A percentile compares a stretch with the other conserved stretches of the same genome.
phyloP scores from a whole-genome alignment of 2,329 filamentous ascomycete species.

The Penicillium sp. region DNA sequence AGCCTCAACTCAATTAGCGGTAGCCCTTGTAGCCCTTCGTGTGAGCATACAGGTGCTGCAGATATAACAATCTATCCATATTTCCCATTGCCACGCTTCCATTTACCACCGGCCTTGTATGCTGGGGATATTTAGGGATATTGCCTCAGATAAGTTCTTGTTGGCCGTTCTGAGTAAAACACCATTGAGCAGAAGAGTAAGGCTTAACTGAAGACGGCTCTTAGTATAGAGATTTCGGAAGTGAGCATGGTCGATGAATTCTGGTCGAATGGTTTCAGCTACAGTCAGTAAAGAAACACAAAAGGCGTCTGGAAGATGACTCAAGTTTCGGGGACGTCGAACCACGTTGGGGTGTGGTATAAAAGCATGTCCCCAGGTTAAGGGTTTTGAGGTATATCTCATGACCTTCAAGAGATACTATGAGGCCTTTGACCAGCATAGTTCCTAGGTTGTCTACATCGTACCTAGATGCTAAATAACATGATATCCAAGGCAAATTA shows the following conservation, averaged over 20 bases:
- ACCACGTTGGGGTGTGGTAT: not conserved
- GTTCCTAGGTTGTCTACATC: no score
- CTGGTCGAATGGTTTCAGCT: not conserved
- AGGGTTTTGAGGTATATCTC: no score
- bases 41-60: not conserved
- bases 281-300: constrained; percentile 10
- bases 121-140: not conserved
- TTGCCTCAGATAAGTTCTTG: not conserved
- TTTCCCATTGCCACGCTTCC: not conserved
- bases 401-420: no score
- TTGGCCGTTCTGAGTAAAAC: not conserved
- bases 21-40: not conserved
- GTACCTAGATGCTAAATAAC: no score
- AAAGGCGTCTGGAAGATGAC: not conserved
- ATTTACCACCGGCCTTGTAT: not conserved
- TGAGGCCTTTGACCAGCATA: no score
- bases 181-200: not conserved
- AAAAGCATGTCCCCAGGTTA: not conserved
- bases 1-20: not conserved
- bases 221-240: not conserved
- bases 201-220: not conserved
- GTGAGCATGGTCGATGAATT: not conserved
- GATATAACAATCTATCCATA: not conserved
- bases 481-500: no score
- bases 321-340: not conserved